Evolutionary conservation across 306 rosid genomes (phyloP).

Genomic region (Fragaria nilgerrensis): DNA sequence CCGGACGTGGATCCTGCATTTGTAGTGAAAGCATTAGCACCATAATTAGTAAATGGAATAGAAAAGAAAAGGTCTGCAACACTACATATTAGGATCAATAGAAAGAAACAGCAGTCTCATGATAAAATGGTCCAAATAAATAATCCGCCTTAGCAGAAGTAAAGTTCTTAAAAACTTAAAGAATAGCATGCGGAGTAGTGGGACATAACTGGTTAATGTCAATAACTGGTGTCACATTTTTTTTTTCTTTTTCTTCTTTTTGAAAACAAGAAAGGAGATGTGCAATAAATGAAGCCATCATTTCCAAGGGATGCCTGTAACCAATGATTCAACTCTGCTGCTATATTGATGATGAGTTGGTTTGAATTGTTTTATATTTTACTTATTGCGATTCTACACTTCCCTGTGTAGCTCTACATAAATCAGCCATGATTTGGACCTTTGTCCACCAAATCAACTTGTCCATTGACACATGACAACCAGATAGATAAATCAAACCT

Average conservation of each 20-base stretch:
- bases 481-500: not conserved
- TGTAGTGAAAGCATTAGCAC: conserved; percentile 1
- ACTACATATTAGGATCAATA: not conserved
- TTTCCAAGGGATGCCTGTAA: not conserved
- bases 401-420: not conserved
- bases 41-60: not conserved
- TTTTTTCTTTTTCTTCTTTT: no score
- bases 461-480: not conserved
- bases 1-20: conserved; percentile 84
- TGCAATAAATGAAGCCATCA: conserved; percentile 1
- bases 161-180: not conserved
- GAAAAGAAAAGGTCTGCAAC: not conserved
- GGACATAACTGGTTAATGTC: not conserved
- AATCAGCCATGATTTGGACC: conserved; percentile 1
- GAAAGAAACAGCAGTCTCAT: not conserved
- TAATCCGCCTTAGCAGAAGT: not conserved
- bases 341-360: not conserved
- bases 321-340: not conserved
- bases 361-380: not conserved
- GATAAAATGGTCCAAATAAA: not conserved
- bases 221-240: not conserved
- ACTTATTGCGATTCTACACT: not conserved
- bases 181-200: not conserved
- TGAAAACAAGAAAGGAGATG: not conserved
- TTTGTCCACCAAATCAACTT: not conserved